Evolutionary conservation across 139 green algal species (phyloP).

Genomic region (Micractinium sp.): DNA sequence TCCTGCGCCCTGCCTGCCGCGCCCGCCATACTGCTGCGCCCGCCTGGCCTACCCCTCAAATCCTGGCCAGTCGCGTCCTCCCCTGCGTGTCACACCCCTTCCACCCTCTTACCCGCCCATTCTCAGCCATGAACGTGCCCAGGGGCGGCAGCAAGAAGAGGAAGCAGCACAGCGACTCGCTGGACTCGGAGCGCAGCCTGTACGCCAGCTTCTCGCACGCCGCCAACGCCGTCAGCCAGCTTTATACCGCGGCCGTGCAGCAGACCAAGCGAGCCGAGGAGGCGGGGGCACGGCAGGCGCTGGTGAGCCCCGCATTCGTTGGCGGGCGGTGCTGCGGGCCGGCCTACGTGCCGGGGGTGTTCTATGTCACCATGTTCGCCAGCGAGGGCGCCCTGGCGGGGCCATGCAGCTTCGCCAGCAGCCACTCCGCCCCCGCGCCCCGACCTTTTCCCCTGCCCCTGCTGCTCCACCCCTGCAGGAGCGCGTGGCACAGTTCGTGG

Average conservation of each 20-base stretch:
- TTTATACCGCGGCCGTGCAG: constrained; percentile 71
- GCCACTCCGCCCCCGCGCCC: background rate
- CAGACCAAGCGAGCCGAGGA: constrained; percentile 57
- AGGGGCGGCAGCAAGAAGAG: constrained; percentile 58
- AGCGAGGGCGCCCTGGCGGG: background rate
- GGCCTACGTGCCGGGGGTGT: background rate
- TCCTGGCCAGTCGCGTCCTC: background rate
- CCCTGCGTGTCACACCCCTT: background rate
- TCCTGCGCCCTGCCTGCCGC: too few relatives aligned
- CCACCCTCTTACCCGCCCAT: background rate
- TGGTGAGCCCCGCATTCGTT: constrained; percentile 53
- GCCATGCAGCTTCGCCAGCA: background rate
- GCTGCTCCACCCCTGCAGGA: constrained; percentile 47
- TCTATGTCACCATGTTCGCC: too few relatives aligned
- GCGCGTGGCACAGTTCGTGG: constrained; percentile 60
- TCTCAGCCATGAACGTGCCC: background rate
- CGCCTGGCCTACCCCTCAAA: too few relatives aligned
- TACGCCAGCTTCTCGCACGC: constrained; percentile 68
- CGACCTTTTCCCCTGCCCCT: background rate
- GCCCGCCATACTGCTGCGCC: too few relatives aligned
- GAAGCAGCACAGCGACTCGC: constrained; percentile 22
- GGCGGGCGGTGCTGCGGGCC: background rate
- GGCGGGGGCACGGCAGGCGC: constrained; percentile 54
- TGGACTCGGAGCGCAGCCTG: constrained; percentile 60
- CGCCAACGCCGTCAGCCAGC: constrained; percentile 70